Conservation (phyloP, 352 stramenopile species). For the Pilasporangium apinafurcum region DNA sequence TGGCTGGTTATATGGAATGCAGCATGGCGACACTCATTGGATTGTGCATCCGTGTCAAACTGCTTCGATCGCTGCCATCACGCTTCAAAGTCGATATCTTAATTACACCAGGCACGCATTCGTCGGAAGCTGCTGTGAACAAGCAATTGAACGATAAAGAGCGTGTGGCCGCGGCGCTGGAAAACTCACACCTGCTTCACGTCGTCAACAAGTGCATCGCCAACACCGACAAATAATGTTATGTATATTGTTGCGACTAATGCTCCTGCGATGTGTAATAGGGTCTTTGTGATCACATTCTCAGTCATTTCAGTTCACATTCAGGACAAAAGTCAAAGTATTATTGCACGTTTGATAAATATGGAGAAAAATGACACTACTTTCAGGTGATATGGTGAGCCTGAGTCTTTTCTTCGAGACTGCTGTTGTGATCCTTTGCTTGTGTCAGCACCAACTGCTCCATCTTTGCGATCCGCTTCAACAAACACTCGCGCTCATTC, state of each 20-base stretch:
- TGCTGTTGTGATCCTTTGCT: conserved; percentile 3
- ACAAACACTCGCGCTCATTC: conserved; percentile 21
- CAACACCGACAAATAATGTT: conserved; percentile 79
- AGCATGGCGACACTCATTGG: conserved; percentile 97
- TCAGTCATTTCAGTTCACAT: too few relatives aligned
- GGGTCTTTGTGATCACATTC: not conserved
- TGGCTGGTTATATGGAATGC: not conserved
- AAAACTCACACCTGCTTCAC: conserved; percentile 94
- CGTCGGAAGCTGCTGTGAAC: conserved; percentile 93
- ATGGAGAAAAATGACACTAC: conserved; percentile 20
- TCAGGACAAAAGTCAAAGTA: too few relatives aligned
- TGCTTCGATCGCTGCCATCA: conserved; percentile 89
- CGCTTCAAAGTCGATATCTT: conserved; percentile 93
- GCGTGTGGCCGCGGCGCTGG: conserved; percentile 91
- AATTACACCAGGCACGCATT: conserved; percentile 93
- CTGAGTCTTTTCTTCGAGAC: conserved; percentile 5
- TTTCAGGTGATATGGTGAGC: conserved; percentile 1
- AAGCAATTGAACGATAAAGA: conserved; percentile 98
- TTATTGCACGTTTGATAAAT: not conserved
- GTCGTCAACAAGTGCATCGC: conserved; percentile 97
- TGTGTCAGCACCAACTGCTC: conserved; percentile 18
- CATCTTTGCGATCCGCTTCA: conserved; percentile 32
- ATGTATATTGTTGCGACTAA: conserved; percentile 6
- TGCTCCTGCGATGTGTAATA: not conserved
- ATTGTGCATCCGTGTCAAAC: conserved; percentile 94